Percentiles rank a stretch among this genome's conserved stretches.
Evolutionary conservation across 1,139 yeast genomes (phyloP).

Genomic region (Scheffersomyces cryptocercus): DNA sequence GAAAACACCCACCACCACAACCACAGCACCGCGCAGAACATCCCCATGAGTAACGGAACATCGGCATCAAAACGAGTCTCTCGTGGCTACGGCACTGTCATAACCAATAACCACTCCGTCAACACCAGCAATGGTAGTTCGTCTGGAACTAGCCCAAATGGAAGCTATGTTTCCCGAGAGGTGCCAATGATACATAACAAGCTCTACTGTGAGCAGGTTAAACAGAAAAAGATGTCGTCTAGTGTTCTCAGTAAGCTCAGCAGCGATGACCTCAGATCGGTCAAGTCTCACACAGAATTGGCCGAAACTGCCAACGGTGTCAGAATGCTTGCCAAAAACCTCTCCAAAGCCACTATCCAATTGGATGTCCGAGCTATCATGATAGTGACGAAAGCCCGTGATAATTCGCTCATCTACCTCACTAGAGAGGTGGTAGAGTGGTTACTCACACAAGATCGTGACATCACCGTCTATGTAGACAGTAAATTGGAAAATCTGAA

Average conservation of each 20-base stretch:
- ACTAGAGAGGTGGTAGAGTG: slow-evolving; percentile 81
- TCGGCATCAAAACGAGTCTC: too few species aligned
- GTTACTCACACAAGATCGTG: slow-evolving; percentile 52
- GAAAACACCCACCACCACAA: not conserved
- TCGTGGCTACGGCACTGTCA: not conserved
- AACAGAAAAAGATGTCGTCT: slow-evolving; percentile 14
- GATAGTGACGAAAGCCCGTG: slow-evolving; percentile 86
- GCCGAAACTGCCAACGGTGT: slow-evolving; percentile 90
- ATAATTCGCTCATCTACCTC: slow-evolving; percentile 68
- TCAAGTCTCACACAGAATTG: slow-evolving; percentile 68
- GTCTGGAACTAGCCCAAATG: slow-evolving; percentile 7
- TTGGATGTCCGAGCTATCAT: slow-evolving; percentile 68
- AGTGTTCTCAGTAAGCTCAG: slow-evolving; percentile 35
- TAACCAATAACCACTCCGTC: slow-evolving; percentile 1
- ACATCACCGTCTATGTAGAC: slow-evolving; percentile 71
- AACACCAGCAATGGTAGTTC: not conserved
- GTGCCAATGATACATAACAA: slow-evolving; percentile 39
- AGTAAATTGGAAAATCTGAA: slow-evolving; percentile 57
- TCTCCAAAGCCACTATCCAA: slow-evolving; percentile 72
- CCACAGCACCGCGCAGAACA: not conserved
- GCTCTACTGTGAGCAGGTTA: slow-evolving; percentile 28
- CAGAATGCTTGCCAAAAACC: slow-evolving; percentile 71
- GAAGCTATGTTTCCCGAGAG: slow-evolving; percentile 12
- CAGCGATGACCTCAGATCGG: slow-evolving; percentile 44
- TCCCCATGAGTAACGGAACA: too few species aligned